A percentile compares a stretch with the other conserved stretches of the same genome.
Conservation (phyloP, 2,329 filamentous ascomycete genomes). For the Niveomyces coronatus region DNA sequence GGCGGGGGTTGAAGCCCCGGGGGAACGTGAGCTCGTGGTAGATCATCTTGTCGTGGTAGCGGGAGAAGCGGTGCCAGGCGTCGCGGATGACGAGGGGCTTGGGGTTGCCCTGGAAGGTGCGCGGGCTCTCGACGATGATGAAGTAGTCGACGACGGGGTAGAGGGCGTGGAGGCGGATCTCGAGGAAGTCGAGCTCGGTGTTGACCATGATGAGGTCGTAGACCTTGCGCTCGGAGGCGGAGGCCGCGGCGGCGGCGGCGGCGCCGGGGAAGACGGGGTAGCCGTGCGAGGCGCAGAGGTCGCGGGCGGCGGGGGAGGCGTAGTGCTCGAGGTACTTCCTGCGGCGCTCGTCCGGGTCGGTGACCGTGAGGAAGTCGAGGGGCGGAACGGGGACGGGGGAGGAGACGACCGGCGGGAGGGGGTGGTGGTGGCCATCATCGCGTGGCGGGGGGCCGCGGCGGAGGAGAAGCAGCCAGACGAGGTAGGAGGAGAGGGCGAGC, state of each 20-base stretch:
- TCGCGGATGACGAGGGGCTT: conserved; percentile 45
- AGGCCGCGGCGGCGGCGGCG: conserved; percentile 13
- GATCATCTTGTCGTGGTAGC: conserved; percentile 50
- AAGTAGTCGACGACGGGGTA: conserved; percentile 53
- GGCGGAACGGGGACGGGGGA: conserved; percentile 1
- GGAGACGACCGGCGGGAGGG: no score
- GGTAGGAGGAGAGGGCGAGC: no score
- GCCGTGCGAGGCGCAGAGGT: conserved; percentile 23
- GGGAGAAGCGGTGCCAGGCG: conserved; percentile 39
- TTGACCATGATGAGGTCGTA: conserved; percentile 52
- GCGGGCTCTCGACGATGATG: conserved; percentile 48
- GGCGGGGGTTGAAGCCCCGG: conserved; percentile 24
- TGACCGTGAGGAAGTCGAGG: conserved; percentile 7
- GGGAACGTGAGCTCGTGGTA: conserved; percentile 43
- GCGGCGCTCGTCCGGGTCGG: conserved; percentile 2
- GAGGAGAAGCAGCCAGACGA: no score
- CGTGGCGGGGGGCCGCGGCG: no score
- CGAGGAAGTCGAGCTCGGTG: conserved; percentile 54
- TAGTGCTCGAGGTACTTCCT: conserved; percentile 17
- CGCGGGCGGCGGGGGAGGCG: conserved; percentile 18
- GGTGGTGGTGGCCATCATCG: not conserved
- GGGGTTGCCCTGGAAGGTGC: conserved; percentile 45
- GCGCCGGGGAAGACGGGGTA: conserved; percentile 23
- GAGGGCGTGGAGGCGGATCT: conserved; percentile 50
- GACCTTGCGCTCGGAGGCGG: conserved; percentile 21